Evolutionary conservation across 768 basidiomycete species (phyloP).

Genomic region (Mycena indigotica): DNA sequence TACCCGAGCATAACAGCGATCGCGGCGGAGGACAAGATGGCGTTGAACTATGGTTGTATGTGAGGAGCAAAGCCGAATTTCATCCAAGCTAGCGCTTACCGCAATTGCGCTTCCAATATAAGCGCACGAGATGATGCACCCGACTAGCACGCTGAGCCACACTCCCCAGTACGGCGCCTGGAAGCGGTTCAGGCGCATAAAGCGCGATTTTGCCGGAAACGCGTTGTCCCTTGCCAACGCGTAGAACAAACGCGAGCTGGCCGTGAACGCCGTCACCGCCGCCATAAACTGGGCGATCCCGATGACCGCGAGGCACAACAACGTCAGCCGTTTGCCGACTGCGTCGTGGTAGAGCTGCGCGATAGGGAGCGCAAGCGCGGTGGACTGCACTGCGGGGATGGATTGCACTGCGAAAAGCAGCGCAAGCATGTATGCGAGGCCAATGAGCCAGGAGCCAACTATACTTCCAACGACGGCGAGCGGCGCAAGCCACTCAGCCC

Average conservation of each 20-base stretch:
- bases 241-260: constrained; percentile 58
- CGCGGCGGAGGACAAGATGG: constrained; percentile 56
- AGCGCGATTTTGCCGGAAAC: constrained; percentile 47
- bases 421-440: constrained; percentile 58
- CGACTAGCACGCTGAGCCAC: constrained; percentile 55
- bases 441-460: constrained; percentile 58
- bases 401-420: constrained; percentile 60
- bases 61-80: constrained; percentile 7
- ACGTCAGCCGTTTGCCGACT: constrained; percentile 46
- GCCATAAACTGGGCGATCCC: constrained; percentile 55
- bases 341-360: constrained; percentile 61
- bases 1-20: constrained; percentile 63
- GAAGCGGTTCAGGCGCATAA: constrained; percentile 53
- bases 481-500: constrained; percentile 58
- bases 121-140: constrained; percentile 57
- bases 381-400: constrained; percentile 50
- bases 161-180: constrained; percentile 60
- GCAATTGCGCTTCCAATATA: constrained; percentile 61
- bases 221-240: constrained; percentile 59
- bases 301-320: constrained; percentile 55
- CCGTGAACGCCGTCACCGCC: constrained; percentile 59
- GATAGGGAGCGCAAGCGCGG: constrained; percentile 58
- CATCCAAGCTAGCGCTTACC: too few species aligned
- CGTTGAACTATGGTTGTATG: constrained; percentile 45
- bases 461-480: constrained; percentile 59